phyloP scores from a whole-genome alignment of 2,329 filamentous ascomycete species.

The Botryosphaeria dothidea region DNA sequence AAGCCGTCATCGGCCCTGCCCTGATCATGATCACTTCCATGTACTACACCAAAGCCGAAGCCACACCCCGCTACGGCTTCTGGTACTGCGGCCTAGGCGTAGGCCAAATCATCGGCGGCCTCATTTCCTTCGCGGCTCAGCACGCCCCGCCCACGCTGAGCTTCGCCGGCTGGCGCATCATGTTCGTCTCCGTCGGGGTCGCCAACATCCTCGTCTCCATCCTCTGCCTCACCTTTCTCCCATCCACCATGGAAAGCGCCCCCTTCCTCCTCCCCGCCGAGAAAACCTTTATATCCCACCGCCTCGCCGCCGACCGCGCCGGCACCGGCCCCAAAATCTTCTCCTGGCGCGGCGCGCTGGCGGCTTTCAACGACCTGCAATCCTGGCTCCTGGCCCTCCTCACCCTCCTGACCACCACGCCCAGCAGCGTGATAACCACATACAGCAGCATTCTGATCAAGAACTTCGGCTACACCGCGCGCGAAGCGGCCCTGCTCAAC shows the following conservation, averaged over 20 bases:
- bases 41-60: conserved; percentile 59
- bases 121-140: conserved; percentile 58
- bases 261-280: conserved; percentile 1
- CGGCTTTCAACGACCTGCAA: not conserved
- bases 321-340: conserved; percentile 6
- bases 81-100: conserved; percentile 56
- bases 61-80: conserved; percentile 61
- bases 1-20: conserved; percentile 60
- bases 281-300: not conserved
- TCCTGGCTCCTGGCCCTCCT: not conserved
- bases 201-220: conserved; percentile 43
- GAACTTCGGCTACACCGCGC: conserved; percentile 26
- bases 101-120: conserved; percentile 47
- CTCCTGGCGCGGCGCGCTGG: not conserved
- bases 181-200: conserved; percentile 50
- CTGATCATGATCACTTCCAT: conserved; percentile 62
- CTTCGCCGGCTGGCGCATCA: conserved; percentile 52
- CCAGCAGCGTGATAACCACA: conserved; percentile 31
- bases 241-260: not conserved
- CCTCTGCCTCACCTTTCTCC: conserved; percentile 22
- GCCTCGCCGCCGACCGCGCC: conserved; percentile 3
- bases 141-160: conserved; percentile 44
- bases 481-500: conserved; percentile 42
- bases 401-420: conserved; percentile 22
- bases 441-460: conserved; percentile 35